Evolutionary conservation across 2,329 filamentous ascomycete species (phyloP).

Genomic region (Cladosporium sp.): DNA sequence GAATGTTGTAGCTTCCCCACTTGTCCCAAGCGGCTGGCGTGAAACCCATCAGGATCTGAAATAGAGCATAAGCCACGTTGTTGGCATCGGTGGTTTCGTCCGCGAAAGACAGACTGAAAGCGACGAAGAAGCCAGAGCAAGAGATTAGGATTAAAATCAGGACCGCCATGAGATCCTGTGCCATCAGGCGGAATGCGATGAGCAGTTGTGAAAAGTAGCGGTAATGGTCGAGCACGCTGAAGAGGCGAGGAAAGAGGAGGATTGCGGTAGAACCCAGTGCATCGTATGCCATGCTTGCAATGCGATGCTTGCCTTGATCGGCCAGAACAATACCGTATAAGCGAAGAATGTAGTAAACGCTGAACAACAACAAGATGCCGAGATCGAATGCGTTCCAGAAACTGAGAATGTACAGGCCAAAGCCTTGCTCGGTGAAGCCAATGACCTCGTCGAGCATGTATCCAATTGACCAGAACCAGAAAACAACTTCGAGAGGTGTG

Average conservation of each 20-base stretch:
- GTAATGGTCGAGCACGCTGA: slow-evolving; percentile 91
- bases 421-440: slow-evolving; percentile 94
- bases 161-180: slow-evolving; percentile 79
- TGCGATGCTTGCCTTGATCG: slow-evolving; percentile 61
- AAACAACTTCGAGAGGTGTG: slow-evolving; percentile 78
- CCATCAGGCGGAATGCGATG: slow-evolving; percentile 93
- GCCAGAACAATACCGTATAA: slow-evolving; percentile 82
- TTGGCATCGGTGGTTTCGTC: slow-evolving; percentile 65
- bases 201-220: slow-evolving; percentile 93
- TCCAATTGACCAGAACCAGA: slow-evolving; percentile 97
- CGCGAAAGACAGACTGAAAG: slow-evolving; percentile 78
- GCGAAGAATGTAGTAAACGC: slow-evolving; percentile 85
- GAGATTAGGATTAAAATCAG: slow-evolving; percentile 79
- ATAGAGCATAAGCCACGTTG: slow-evolving; percentile 79
- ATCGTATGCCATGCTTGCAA: slow-evolving; percentile 86
- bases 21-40: slow-evolving; percentile 91
- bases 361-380: slow-evolving; percentile 78
- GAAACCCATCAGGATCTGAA: slow-evolving; percentile 94
- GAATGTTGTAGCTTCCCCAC: slow-evolving; percentile 74
- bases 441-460: slow-evolving; percentile 97
- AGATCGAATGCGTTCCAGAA: slow-evolving; percentile 97
- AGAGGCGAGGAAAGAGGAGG: slow-evolving; percentile 82
- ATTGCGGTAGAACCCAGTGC: slow-evolving; percentile 90
- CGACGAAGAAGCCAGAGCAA: slow-evolving; percentile 93
- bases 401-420: slow-evolving; percentile 94